These are phyloP conservation scores for Aspergillus biplanus DNA, from an alignment of 495 filamentous ascomycete species.

Conservation along the genomic window DNA sequence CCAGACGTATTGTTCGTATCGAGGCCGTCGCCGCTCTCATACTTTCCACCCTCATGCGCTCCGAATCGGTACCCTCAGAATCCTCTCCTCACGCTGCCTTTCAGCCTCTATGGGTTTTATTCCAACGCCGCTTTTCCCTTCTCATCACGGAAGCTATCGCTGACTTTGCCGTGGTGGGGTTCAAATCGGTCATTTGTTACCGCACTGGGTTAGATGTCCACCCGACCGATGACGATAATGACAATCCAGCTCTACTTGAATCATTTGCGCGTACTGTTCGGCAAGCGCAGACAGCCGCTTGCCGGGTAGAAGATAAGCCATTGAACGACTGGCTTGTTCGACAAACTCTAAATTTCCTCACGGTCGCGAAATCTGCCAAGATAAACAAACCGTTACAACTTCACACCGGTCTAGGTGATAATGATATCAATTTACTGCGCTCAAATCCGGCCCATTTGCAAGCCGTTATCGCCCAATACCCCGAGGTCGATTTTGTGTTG, in stretches of 20 bases:
- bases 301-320: slow-evolving; percentile 62
- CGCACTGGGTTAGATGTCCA: slow-evolving; percentile 68
- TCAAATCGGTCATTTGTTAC: slow-evolving; percentile 87
- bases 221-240: slow-evolving; percentile 31
- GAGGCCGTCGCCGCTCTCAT: slow-evolving; percentile 74
- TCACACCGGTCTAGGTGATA: slow-evolving; percentile 85
- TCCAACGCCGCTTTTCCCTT: slow-evolving; percentile 50
- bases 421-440: slow-evolving; percentile 70
- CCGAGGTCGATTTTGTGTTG: slow-evolving; percentile 73
- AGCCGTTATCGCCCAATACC: slow-evolving; percentile 68
- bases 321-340: slow-evolving; percentile 71
- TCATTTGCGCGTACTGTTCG: slow-evolving; percentile 38
- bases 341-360: slow-evolving; percentile 40
- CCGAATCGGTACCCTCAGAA: slow-evolving; percentile 5
- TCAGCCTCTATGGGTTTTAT: slow-evolving; percentile 38
- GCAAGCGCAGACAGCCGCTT: slow-evolving; percentile 34
- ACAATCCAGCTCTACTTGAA: slow-evolving; percentile 24
- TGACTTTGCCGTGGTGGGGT: slow-evolving; percentile 74
- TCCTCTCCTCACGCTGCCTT: slow-evolving; percentile 4
- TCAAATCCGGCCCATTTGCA: slow-evolving; percentile 82
- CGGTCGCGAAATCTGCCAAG: slow-evolving; percentile 19
- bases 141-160: slow-evolving; percentile 56
- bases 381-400: slow-evolving; percentile 79
- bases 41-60: slow-evolving; percentile 49
- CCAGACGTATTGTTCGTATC: slow-evolving; percentile 82